Base-by-base conservation (phyloP, 2,329 filamentous ascomycete genomes). In the Teratosphaeriaceae sp. region DNA sequence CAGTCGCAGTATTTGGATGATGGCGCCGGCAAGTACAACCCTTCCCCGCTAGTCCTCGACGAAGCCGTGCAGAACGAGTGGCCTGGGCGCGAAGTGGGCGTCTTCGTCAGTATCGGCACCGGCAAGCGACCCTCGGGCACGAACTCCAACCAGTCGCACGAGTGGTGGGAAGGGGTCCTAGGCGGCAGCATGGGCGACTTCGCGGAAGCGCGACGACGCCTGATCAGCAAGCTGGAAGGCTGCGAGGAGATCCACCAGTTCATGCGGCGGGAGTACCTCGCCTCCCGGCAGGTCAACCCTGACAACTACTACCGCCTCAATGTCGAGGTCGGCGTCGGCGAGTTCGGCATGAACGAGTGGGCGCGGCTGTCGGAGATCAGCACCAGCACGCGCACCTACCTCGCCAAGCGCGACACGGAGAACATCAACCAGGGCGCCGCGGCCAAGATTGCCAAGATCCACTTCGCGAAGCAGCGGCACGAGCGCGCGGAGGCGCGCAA, bases 321-420 rank as follows among this genome's bases (percentile, higher is more conserved):
- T 52, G 92, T 97, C 30, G 89, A 97, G 60, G 82, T 95, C 13
- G 92, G 90, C 1, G 89, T 97, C 2, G 89, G 90, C 41, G 92
- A 97, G 60, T 97, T 96, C 62, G 90, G 86, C 40, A 97, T 98
- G 88, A 98, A 97, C 21, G 92, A 97, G 63, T 98, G 92, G 92
- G 79, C 87, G 56, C 80, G 89, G 3, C 70, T 97, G n/a, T 84
- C 86, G 20, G 90, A 96, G 40, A 97, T 98, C 67, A 95, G 87
- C 69, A 96, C 88, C 12, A 84, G 84, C 60, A 98, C 92, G 0
- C 78, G 86, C 53, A 79, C 84, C 50, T 98, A 97, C 61, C 76
- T 98, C 41, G 71, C 74, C 6, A 82, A 82, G 48, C 73, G 76
- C 9, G 80, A 80, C 1, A 83, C 94, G 45, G 85, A 94, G 61